These are phyloP conservation scores for Spizellomyces sp. DNA, from an alignment of 192 early-diverging fungal species.

Conservation along the genomic window DNA sequence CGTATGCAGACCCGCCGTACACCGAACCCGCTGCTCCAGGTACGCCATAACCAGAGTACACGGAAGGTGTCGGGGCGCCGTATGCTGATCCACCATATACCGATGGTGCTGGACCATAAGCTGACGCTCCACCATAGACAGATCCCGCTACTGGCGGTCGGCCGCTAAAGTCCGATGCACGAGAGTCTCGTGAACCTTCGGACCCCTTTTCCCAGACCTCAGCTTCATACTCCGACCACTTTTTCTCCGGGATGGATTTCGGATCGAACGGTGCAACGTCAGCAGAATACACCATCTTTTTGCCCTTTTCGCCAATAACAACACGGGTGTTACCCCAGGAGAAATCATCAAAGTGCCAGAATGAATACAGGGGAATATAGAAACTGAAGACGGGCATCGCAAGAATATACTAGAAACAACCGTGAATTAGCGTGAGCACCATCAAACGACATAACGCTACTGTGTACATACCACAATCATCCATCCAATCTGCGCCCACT, in stretches of 20 bases:
- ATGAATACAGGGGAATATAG: conserved; percentile 76
- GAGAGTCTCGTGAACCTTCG: conserved; percentile 37
- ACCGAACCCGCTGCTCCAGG: conserved; percentile 23
- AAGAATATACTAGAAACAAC: conserved; percentile 56
- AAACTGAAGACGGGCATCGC: conserved; percentile 92
- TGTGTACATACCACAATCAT: conserved; percentile 70
- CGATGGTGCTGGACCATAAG: conserved; percentile 24
- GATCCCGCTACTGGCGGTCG: conserved; percentile 13
- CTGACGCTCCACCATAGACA: conserved; percentile 32
- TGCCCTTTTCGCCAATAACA: conserved; percentile 83
- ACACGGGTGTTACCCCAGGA: conserved; percentile 99
- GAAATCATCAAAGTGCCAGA: conserved; percentile 99
- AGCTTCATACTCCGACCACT: conserved; percentile 75
- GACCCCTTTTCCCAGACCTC: conserved; percentile 46
- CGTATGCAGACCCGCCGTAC: conserved; percentile 32
- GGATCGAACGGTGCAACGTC: conserved; percentile 86
- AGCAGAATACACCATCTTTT: conserved; percentile 50
- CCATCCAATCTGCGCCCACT: conserved; percentile 87
- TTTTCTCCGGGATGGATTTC: conserved; percentile 78
- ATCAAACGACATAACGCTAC: conserved; percentile 24
- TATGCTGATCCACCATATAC: conserved; percentile 24
- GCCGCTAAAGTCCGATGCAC: conserved; percentile 33
- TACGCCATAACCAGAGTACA: conserved; percentile 22
- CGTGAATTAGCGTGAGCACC: conserved; percentile 15
- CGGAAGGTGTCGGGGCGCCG: conserved; percentile 25